Percentiles rank a stretch among this genome's conserved stretches.
These are phyloP conservation scores for Cyberlindnera americana DNA, from an alignment of 805 yeast genomes.

Conservation along the genomic window DNA sequence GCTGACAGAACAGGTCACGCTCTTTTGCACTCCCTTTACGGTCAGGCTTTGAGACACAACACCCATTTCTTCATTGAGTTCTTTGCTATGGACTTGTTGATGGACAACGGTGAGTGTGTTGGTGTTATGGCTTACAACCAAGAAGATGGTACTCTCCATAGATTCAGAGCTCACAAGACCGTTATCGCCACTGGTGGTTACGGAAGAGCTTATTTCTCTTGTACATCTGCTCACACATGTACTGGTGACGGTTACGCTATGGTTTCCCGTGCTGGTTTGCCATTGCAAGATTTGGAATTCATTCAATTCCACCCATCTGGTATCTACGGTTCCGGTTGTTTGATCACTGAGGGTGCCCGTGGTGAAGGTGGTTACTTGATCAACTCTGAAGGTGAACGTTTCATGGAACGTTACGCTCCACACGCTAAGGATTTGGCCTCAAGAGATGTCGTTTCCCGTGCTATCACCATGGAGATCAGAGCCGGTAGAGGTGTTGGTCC, in stretches of 20 bases:
- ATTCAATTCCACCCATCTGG: slow-evolving; percentile 99
- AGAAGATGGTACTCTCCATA: slow-evolving; percentile 97
- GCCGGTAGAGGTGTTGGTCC: slow-evolving; percentile 99
- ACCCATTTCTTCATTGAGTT: slow-evolving; percentile 97
- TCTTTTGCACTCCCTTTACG: slow-evolving; percentile 89
- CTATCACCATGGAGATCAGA: slow-evolving; percentile 97
- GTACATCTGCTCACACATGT: slow-evolving; percentile 99
- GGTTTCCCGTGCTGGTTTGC: slow-evolving; percentile 98
- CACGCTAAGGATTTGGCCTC: slow-evolving; percentile 97
- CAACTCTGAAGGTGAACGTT: slow-evolving; percentile 97
- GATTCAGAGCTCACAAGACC: slow-evolving; percentile 96
- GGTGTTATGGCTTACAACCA: slow-evolving; percentile 98
- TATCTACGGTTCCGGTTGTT: slow-evolving; percentile 97
- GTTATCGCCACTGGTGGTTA: slow-evolving; percentile 98
- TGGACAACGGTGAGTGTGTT: slow-evolving; percentile 93
- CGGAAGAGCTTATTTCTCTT: slow-evolving; percentile 97
- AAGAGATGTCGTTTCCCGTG: slow-evolving; percentile 97
- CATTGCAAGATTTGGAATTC: slow-evolving; percentile 95
- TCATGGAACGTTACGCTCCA: slow-evolving; percentile 99
- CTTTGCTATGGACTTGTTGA: slow-evolving; percentile 90
- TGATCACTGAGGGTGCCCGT: slow-evolving; percentile 99
- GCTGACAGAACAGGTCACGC: slow-evolving; percentile 99
- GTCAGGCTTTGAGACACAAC: slow-evolving; percentile 94
- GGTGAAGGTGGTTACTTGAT: slow-evolving; percentile 99
- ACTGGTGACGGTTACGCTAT: slow-evolving; percentile 99